These are phyloP conservation scores for Phytophthora uliginosa DNA, from an alignment of 352 stramenopile species.

Conservation along the genomic window DNA sequence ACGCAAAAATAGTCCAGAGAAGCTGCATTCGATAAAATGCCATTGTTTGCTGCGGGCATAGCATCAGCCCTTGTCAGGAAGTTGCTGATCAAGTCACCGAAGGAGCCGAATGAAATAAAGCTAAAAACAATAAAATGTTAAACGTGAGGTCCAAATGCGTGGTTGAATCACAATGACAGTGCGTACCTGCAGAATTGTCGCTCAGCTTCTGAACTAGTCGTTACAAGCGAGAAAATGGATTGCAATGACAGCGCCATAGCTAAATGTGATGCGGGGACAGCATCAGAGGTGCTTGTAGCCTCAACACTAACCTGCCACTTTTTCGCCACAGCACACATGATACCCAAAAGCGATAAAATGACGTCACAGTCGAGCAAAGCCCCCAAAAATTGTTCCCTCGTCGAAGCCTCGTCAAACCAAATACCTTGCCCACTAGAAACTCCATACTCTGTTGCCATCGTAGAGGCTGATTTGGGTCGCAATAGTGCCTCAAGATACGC, in stretches of 20 bases:
- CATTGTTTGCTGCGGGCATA: not conserved
- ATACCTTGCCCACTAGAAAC: not conserved
- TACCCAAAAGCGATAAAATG: constrained; percentile 49
- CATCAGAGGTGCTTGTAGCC: not conserved
- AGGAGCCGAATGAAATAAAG: constrained; percentile 30
- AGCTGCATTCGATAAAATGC: not conserved
- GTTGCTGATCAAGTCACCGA: constrained; percentile 30
- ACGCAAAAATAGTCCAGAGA: constrained; percentile 30
- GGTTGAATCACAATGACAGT: not conserved
- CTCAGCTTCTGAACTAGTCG: constrained; percentile 18
- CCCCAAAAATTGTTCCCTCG: constrained; percentile 41
- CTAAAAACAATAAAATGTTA: constrained; percentile 12
- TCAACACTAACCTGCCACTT: constrained; percentile 14
- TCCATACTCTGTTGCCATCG: not conserved
- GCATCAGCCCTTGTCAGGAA: constrained; percentile 3
- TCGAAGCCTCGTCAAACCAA: constrained; percentile 4
- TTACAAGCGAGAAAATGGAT: constrained; percentile 28
- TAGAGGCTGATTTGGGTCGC: constrained; percentile 7
- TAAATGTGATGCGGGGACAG: constrained; percentile 2
- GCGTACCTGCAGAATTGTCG: constrained; percentile 27
- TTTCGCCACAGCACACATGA: constrained; percentile 44
- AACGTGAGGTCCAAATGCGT: not conserved
- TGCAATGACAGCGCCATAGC: constrained; percentile 24
- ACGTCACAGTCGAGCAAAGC: constrained; percentile 56
- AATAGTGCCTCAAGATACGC: constrained; percentile 37